Base-by-base conservation (phyloP, 1,139 yeast species). In the Meyerozyma guilliermondii region DNA sequence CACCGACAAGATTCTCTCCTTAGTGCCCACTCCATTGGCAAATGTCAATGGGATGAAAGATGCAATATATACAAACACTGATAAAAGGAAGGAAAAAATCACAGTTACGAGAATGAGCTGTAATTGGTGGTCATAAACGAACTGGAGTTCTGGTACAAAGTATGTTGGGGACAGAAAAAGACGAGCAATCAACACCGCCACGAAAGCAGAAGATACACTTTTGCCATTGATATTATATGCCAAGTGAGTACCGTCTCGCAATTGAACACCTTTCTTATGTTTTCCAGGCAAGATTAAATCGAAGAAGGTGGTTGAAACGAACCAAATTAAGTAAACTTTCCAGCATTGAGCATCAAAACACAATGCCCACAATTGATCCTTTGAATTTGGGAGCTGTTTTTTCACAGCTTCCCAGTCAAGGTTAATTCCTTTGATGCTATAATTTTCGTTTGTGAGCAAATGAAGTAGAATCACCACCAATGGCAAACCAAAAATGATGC, bases 141-240 rank as follows among this genome's bases (percentile, higher is more conserved):
- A 91, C 50, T 74, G 82, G 48, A 92, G 71, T 61, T 91, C 98
- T 0, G 96, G 96, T 58, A 88, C 66, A 46, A 50, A 60, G 48
- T 68, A 70, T 35, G 85, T 79, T 1, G 64, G 56, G 7, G 83
- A 73, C 24, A 65, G 49, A 38, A 62, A 65, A 45, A 74, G 71
- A 50, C 97, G 73, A 9, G 78, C 70, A 1, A 63, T 59, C 27
- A 88, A 59, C 0, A 79, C 47, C 0, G 71, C 57, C 9, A 72
- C 43, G 27, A 88, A 62, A 1, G 80, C 52, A 0, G 73, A 56
- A 24, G 81, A 69, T 48, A 87, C 69, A 24, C 75, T 66, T 37
- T 74, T 62, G 11, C 98, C 98, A 58, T 92, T 92, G 66, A 92
- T 86, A 56, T 83, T 83, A 66, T 92, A 92, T 27, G 60, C 59